Base-by-base conservation (phyloP, 2,329 filamentous ascomycete genomes). In the Eutypa lata region DNA sequence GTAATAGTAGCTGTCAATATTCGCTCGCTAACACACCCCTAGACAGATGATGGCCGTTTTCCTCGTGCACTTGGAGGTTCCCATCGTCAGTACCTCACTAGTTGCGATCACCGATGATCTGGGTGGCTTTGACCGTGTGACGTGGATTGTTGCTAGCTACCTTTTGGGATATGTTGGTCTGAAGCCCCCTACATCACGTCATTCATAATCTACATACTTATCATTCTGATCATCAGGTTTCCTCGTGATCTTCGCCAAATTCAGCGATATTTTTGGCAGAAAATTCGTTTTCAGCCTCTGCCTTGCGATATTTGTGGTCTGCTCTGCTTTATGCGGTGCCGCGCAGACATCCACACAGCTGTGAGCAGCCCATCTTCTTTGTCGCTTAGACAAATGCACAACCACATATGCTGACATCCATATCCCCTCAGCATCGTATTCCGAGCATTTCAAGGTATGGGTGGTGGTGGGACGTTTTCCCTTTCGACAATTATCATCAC, bases 221-320 rank as follows among this genome's bases (percentile, higher is more conserved):
- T n/a, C n/a, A n/a, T n/a, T n/a, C n/a, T n/a, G n/a, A n/a, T n/a
- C n/a, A n/a, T n/a, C n/a, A n/a, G 59, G 43, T 21, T 47, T 59
- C 7, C 52, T 62, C 16, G 55, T 61, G 1, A 56, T 91, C 0
- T 91, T 88, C 59, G 87, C 87, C 46, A 88, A 87, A 60, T 73
- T 89, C 5, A 84, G 78, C 48, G 86, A 89, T 63, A 87, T 90
- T 31, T 89, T 89, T 60, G 86, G 87, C 11, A 79, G 87, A 6
- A 89, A 89, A 62, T 19, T 35, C 14, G 8, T 35, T 7, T 35
- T 35, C 14, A 35, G 31, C 14, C 7, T 35, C 31, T 35, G 8
- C 8, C 7, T 35, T 14, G 31, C 31, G 14, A 8, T 35, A 8
- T 35, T 35, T 14, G 31, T 35, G 8, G 14, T 35, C 7, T 35